Conservation (phyloP, 495 filamentous ascomycete genomes). For the Penicillium alfredii region DNA sequence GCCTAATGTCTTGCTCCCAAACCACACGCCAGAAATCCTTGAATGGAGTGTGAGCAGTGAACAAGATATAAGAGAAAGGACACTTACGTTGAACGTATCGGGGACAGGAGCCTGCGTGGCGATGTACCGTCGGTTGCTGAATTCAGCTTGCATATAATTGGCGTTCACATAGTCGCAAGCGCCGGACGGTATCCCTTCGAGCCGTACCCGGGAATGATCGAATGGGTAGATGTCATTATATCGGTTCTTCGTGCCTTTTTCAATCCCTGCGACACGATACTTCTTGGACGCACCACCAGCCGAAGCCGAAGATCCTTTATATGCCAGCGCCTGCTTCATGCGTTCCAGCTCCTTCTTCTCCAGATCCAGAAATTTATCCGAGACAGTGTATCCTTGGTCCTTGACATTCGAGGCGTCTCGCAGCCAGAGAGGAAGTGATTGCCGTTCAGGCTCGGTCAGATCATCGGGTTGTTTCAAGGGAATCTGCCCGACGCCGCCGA, state of each 20-base stretch:
- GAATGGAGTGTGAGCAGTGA: slow-evolving; percentile 33
- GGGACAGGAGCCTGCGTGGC: slow-evolving; percentile 92
- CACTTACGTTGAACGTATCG: slow-evolving; percentile 80
- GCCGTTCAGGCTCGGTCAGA: slow-evolving; percentile 39
- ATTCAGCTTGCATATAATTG: slow-evolving; percentile 69
- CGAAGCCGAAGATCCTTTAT: slow-evolving; percentile 50
- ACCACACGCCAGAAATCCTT: slow-evolving; percentile 97
- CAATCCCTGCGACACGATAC: slow-evolving; percentile 75
- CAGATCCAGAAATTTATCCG: slow-evolving; percentile 76
- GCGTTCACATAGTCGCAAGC: slow-evolving; percentile 95
- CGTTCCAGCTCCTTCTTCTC: slow-evolving; percentile 81
- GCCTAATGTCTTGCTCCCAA: slow-evolving; percentile 93
- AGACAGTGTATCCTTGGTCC: slow-evolving; percentile 72
- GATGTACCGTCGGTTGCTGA: slow-evolving; percentile 86
- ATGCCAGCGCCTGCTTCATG: slow-evolving; percentile 83
- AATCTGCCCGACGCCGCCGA: slow-evolving; percentile 90
- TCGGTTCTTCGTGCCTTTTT: slow-evolving; percentile 89
- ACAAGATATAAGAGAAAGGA: neutral
- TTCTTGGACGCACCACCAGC: slow-evolving; percentile 23
- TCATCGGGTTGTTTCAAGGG: slow-evolving; percentile 62
- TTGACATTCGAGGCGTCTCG: slow-evolving; percentile 54
- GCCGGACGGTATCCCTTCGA: slow-evolving; percentile 62
- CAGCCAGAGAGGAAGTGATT: slow-evolving; percentile 69
- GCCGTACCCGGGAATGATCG: slow-evolving; percentile 82
- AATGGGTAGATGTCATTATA: slow-evolving; percentile 98